These are phyloP conservation scores for Penicillium argentinense DNA, from an alignment of 495 filamentous ascomycete species.

Conservation along the genomic window DNA sequence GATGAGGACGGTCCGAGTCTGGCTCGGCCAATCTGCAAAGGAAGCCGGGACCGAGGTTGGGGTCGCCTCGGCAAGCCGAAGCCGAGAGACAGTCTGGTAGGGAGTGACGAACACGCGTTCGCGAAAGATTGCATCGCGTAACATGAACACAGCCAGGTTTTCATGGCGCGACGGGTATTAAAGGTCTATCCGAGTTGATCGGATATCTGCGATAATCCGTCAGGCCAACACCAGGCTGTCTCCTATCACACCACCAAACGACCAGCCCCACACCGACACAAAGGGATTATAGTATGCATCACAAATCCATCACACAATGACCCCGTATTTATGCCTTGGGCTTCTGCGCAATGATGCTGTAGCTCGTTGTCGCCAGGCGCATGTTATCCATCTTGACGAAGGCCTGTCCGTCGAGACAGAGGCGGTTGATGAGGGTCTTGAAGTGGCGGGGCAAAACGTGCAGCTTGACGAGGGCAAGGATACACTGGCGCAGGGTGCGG, in stretches of 20 bases:
- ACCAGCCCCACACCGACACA: not conserved
- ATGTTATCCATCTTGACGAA: conserved; percentile 64
- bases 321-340: conserved; percentile 27
- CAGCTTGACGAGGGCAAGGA: conserved; percentile 53
- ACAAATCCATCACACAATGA: not conserved
- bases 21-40: not conserved
- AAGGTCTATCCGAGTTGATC: too few species aligned
- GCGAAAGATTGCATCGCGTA: too few species aligned
- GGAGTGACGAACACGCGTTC: not conserved
- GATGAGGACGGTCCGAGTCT: not conserved
- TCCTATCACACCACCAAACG: not conserved
- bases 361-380: conserved; percentile 60
- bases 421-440: conserved; percentile 61
- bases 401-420: conserved; percentile 59
- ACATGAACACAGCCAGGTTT: too few species aligned
- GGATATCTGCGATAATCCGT: not conserved
- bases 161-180: too few species aligned
- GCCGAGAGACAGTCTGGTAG: not conserved
- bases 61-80: not conserved
- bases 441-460: conserved; percentile 57
- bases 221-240: not conserved
- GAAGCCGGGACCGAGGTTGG: not conserved
- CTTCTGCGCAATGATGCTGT: conserved; percentile 62
- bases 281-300: not conserved
- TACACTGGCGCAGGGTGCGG: conserved; percentile 53